Conservation (phyloP, 805 yeast species). For the Pichia cephalocereana region DNA sequence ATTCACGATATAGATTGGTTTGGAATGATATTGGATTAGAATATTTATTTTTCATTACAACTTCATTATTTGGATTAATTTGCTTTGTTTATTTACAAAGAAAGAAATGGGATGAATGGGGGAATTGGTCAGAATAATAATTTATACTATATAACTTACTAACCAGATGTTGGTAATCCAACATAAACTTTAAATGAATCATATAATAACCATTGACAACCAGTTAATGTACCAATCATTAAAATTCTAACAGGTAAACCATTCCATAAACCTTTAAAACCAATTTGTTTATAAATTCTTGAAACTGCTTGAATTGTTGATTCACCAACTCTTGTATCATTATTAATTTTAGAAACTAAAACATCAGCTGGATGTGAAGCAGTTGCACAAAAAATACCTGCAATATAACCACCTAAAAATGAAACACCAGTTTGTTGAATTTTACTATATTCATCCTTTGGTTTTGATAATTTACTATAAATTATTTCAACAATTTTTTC, state of each 20-base stretch:
- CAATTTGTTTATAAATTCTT: conserved; percentile 75
- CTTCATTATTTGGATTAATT: conserved; percentile 20
- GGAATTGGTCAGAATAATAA: not conserved
- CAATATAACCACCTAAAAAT: conserved; percentile 91
- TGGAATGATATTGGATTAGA: conserved; percentile 4
- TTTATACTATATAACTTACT: not conserved
- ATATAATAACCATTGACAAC: conserved; percentile 93
- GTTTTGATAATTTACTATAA: conserved; percentile 63
- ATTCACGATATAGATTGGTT: not conserved
- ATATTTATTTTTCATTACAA: conserved; percentile 9
- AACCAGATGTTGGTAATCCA: conserved; percentile 92
- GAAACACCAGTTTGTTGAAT: conserved; percentile 89
- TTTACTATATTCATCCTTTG: conserved; percentile 60
- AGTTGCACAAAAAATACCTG: conserved; percentile 93
- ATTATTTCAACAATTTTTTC: conserved; percentile 83
- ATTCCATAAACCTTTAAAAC: conserved; percentile 89
- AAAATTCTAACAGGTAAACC: conserved; percentile 90
- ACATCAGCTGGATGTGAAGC: conserved; percentile 99
- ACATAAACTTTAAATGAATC: conserved; percentile 92
- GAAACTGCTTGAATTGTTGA: conserved; percentile 53
- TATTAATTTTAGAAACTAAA: conserved; percentile 88
- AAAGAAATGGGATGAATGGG: conserved; percentile 17
- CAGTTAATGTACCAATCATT: conserved; percentile 96
- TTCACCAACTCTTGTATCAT: conserved; percentile 59
- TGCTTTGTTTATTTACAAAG: conserved; percentile 23